Base-by-base conservation (phyloP, 1,284 basidiomycete species). In the Cutaneotrichosporon sp. region DNA sequence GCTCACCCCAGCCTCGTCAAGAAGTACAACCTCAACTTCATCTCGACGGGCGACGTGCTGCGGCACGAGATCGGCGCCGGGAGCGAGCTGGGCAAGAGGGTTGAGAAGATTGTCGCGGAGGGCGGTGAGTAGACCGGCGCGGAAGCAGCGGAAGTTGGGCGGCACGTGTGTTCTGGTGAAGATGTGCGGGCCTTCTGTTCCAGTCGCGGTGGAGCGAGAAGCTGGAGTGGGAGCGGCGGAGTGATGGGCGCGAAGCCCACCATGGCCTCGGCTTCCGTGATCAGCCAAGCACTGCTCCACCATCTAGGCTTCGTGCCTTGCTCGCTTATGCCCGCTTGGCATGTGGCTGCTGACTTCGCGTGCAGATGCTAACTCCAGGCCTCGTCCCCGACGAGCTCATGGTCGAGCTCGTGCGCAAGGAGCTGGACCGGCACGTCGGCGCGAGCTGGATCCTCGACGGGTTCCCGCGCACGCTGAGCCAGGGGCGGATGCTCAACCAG, bases 391-490 rank as follows among this genome's bases (percentile, higher is more conserved):
- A 80, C 64, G 76, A 79, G 54, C 69, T 80, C 52, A 80, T 80
- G 78, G 66, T 80, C 58, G 72, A 78, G 63, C 74, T 80, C 45
- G 74, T 80, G 55, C 72, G 72, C 55, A 63, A 72, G 20, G 79
- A 80, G 62, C 64, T 80, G 49, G 77, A 80, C 54, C 68, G 75
- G 42, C 65, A 79, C 58, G 65, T 67, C 18, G 77, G 75, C 55
- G 75, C 72, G 78, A 77, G 75, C 69, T 97, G 95, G 95, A 90
- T 98, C 67, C 80, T 99, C 36, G 95, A 99, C 72, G 95, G 95
- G 6, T 99, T 99, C 74, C 95, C 95, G 33, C 87, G 95, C 43
- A 99, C 95, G 2, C 79, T 95, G 2, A 87, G 86, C 18, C 95
- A 99, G 79, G 95, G 92, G 1, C 82, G 88, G 75, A 82, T 95